A percentile compares a stretch with the other conserved stretches of the same genome.
These are phyloP conservation scores for Solanum medicagineum DNA, from an alignment of 257 asterid species.

Conservation along the genomic window DNA sequence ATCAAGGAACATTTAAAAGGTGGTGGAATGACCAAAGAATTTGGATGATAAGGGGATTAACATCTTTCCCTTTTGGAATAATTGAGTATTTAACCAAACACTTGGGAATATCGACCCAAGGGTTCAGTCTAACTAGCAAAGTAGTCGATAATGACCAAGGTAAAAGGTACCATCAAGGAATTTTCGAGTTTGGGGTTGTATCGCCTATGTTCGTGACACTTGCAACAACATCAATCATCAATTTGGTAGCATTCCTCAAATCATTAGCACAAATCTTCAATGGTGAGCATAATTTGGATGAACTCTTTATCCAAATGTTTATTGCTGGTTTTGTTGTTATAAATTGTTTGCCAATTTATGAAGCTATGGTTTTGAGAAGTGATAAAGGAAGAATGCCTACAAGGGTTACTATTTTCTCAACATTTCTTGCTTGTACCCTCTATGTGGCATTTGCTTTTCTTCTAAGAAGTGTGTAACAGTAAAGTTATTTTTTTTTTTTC, in stretches of 20 bases:
- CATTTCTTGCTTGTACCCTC: conserved; percentile 20
- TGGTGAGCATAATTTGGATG: conserved; percentile 9
- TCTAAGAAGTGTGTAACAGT: background rate
- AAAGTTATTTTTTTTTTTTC: background rate
- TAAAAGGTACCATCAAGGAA: conserved; percentile 46
- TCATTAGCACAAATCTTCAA: conserved; percentile 11
- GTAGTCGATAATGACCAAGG: conserved; percentile 33
- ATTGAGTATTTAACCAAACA: conserved; percentile 34
- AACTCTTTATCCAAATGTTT: conserved; percentile 18
- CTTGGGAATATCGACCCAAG: conserved; percentile 41
- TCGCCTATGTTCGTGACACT: conserved; percentile 20
- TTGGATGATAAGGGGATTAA: conserved; percentile 51
- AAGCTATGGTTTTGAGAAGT: conserved; percentile 47
- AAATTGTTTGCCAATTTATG: conserved; percentile 54
- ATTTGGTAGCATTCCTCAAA: conserved; percentile 11
- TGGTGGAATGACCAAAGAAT: conserved; percentile 92
- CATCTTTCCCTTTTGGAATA: conserved; percentile 38
- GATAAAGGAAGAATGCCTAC: conserved; percentile 58
- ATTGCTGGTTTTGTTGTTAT: conserved; percentile 40
- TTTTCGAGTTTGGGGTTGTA: conserved; percentile 45
- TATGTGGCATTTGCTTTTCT: conserved; percentile 1
- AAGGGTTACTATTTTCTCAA: conserved; percentile 26
- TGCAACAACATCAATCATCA: background rate
- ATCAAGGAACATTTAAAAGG: conserved; percentile 27
- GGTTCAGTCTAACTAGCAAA: conserved; percentile 62